These are phyloP conservation scores for Rickenella mellea DNA, from an alignment of 768 basidiomycete species.

Conservation along the genomic window DNA sequence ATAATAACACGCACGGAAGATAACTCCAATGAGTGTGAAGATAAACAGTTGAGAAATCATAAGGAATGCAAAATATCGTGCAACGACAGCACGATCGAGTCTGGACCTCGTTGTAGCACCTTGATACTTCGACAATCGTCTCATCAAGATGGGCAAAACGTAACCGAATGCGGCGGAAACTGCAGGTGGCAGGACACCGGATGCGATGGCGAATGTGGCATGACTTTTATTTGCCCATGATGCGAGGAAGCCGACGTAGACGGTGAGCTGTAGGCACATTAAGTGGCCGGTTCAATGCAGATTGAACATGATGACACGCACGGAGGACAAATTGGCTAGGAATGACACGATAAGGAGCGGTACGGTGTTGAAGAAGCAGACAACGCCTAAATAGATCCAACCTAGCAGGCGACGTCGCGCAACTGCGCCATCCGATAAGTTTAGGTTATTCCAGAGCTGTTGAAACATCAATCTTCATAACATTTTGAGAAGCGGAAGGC, in stretches of 20 bases:
- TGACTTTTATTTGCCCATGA: conserved; percentile 57
- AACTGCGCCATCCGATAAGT: conserved; percentile 56
- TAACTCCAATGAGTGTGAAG: conserved; percentile 87
- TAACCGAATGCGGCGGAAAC: conserved; percentile 85
- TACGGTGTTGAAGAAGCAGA: conserved; percentile 93
- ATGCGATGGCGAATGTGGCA: conserved; percentile 69
- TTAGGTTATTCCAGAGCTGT: conserved; percentile 89
- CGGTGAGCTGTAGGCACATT: conserved; percentile 35
- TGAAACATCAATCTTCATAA: neutral
- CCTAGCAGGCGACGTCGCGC: conserved; percentile 62
- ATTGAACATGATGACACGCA: conserved; percentile 25
- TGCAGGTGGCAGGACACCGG: conserved; percentile 87
- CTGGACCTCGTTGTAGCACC: conserved; percentile 62
- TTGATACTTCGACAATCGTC: conserved; percentile 67
- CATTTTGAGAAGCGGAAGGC: conserved; percentile 14
- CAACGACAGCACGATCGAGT: conserved; percentile 84
- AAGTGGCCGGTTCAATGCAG: neutral
- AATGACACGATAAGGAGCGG: conserved; percentile 86
- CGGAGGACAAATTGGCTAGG: conserved; percentile 81
- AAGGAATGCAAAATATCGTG: conserved; percentile 89
- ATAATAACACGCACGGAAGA: conserved; percentile 52
- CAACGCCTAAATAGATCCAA: conserved; percentile 62
- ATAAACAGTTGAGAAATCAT: conserved; percentile 89
- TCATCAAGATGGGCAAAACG: conserved; percentile 87
- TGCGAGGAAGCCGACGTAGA: conserved; percentile 68